Base-by-base conservation (phyloP, 148 eudicot genomes). In the Salicornia ramosissima region DNA sequence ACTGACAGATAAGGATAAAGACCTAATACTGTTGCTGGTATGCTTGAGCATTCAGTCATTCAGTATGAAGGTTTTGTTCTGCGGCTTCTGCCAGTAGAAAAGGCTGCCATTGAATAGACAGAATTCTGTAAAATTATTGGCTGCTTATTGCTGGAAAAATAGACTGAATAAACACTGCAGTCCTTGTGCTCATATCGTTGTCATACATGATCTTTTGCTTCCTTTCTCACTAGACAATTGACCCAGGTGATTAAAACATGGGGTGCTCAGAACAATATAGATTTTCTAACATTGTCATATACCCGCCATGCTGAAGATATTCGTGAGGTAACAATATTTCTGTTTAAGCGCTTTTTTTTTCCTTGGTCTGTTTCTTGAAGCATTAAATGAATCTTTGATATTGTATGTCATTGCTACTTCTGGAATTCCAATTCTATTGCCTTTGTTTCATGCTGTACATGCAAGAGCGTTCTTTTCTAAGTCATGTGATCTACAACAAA, bases 231-330 rank as follows among this genome's bases (percentile, higher is more conserved):
- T 71, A 39, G 31, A 67, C 7, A 47, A 52, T 80, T 34, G 34
- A 72, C 71, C 66, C 83, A 92, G 97, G 83, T 73, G 28, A 92
- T 92, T 63, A 86, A 85, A 80, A 72, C 97, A 0, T 92, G 97
- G 97, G 97, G 97, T 42, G 83, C 80, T 58, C 74, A 81, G 60
- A 92, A 92, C 82, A 90, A 88, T 71, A 92, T 92, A 45, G 97
- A 92, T 72, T 88, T 92, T 67, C 85, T 92, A 55, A 87, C 97
- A 26, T 77, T 92, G 39, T 88, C 97, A 2, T 88, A 82, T 71
- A 90, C 97, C 30, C 87, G 97, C 21, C 90, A 86, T 57, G 97
- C 96, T 51, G 90, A 92, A 78, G 97, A 92, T 82, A 89, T 92
- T 74, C 93, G 94, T 46, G 83, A 90, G 72, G 97, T 92, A 87